phyloP scores from a whole-genome alignment of 768 basidiomycete species.

The Boletellus emodensis region DNA sequence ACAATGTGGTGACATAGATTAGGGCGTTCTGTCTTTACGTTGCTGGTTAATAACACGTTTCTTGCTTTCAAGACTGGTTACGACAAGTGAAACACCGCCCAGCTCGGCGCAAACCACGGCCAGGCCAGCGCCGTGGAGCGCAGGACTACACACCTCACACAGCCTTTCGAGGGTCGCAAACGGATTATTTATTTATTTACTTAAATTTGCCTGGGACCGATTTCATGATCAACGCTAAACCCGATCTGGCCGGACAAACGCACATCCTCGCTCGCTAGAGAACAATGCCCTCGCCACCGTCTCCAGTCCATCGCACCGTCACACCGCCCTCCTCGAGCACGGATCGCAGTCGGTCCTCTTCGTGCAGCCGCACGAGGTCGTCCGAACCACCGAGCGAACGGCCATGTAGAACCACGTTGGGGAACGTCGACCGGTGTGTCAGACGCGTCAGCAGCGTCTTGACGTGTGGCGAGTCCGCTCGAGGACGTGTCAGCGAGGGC shows the following conservation, averaged over 20 bases:
- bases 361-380: conserved; percentile 46
- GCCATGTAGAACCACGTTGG: conserved; percentile 67
- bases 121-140: too few species aligned
- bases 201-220: too few species aligned
- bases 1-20: conserved; percentile 3
- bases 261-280: neutral
- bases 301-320: conserved; percentile 23
- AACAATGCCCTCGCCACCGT: neutral
- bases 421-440: conserved; percentile 67
- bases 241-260: too few species aligned
- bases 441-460: conserved; percentile 64
- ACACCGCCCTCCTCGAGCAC: conserved; percentile 50
- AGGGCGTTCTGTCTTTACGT: conserved; percentile 3
- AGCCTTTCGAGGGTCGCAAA: too few species aligned
- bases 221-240: too few species aligned
- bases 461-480: conserved; percentile 60
- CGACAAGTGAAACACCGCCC: too few species aligned
- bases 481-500: neutral
- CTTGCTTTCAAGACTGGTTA: too few species aligned
- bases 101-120: too few species aligned
- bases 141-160: too few species aligned
- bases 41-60: neutral
- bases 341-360: conserved; percentile 39
- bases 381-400: conserved; percentile 65
- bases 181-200: too few species aligned